Conservation (phyloP, 169 alveolate species). For the Cryptosporidium meleagridis region DNA sequence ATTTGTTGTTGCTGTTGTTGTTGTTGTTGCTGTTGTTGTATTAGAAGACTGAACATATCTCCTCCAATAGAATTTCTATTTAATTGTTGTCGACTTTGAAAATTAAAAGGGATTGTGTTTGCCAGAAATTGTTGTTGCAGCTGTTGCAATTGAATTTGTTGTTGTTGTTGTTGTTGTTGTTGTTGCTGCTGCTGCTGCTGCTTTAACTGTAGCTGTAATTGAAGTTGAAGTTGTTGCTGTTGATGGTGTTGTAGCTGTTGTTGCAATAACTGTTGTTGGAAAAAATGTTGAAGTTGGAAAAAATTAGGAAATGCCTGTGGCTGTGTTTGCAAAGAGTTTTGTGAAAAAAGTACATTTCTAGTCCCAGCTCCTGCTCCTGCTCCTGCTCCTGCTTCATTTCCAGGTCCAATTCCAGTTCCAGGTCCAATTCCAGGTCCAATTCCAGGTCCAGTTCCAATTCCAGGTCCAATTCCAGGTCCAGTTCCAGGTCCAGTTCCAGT, state of each 20-base stretch:
- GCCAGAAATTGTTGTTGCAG: neutral
- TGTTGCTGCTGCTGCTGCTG: neutral
- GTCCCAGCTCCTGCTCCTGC: neutral
- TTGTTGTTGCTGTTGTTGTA: constrained; percentile 6
- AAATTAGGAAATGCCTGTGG: constrained; percentile 27
- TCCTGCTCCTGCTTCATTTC: neutral
- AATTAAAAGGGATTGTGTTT: neutral
- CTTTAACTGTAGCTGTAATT: neutral
- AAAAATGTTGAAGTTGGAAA: constrained; percentile 34
- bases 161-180: neutral
- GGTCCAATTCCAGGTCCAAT: neutral
- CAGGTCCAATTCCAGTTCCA: neutral
- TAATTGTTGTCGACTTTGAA: neutral
- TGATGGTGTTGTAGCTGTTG: neutral
- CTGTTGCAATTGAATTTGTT: neutral
- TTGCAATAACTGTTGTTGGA: constrained; percentile 26
- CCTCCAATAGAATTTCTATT: neutral
- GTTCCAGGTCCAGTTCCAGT: neutral
- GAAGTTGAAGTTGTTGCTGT: neutral
- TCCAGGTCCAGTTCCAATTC: neutral
- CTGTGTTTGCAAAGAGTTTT: neutral
- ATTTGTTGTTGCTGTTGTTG: neutral
- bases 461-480: neutral
- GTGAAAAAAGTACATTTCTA: neutral
- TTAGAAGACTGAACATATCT: neutral